A percentile compares a stretch with the other conserved stretches of the same genome.
These are phyloP conservation scores for Curvularia spicifera DNA, from an alignment of 2,329 filamentous ascomycete species.

Conservation along the genomic window DNA sequence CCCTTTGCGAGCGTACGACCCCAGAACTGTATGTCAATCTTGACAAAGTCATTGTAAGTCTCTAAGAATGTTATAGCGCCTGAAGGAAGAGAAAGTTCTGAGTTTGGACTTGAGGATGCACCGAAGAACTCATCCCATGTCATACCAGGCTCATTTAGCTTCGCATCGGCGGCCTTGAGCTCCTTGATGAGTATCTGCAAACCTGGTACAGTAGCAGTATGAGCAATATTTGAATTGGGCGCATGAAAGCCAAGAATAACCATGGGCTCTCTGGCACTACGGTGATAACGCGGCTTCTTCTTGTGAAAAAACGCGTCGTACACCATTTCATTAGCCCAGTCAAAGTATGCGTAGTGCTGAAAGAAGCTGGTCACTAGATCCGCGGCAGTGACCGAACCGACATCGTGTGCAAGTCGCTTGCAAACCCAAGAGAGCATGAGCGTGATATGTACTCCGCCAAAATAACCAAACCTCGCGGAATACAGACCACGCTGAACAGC, in stretches of 20 bases:
- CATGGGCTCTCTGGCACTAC: slow-evolving; percentile 65
- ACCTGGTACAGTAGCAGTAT: slow-evolving; percentile 61
- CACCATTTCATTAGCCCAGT: slow-evolving; percentile 63
- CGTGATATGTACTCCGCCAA: slow-evolving; percentile 70
- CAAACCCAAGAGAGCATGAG: slow-evolving; percentile 66
- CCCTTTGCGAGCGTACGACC: slow-evolving; percentile 63
- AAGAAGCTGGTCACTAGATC: slow-evolving; percentile 68
- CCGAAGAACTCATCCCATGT: slow-evolving; percentile 42
- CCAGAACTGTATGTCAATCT: slow-evolving; percentile 71
- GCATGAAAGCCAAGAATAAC: slow-evolving; percentile 68
- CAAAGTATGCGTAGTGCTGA: slow-evolving; percentile 65
- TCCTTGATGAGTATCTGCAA: slow-evolving; percentile 60
- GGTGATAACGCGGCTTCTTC: slow-evolving; percentile 55
- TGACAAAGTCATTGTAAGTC: slow-evolving; percentile 62
- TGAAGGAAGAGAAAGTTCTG: background rate
- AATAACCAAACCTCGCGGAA: slow-evolving; percentile 68
- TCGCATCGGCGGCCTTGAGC: slow-evolving; percentile 55
- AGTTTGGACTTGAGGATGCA: background rate
- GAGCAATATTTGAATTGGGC: slow-evolving; percentile 66
- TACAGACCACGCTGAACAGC: slow-evolving; percentile 68
- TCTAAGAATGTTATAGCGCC: slow-evolving; percentile 57
- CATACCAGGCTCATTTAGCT: slow-evolving; percentile 45
- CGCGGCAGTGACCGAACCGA: slow-evolving; percentile 52
- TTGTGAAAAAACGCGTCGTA: slow-evolving; percentile 65
- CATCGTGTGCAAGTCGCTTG: slow-evolving; percentile 53